Conservation (phyloP, 345 rosid species). For the Corchorus olitorius region DNA sequence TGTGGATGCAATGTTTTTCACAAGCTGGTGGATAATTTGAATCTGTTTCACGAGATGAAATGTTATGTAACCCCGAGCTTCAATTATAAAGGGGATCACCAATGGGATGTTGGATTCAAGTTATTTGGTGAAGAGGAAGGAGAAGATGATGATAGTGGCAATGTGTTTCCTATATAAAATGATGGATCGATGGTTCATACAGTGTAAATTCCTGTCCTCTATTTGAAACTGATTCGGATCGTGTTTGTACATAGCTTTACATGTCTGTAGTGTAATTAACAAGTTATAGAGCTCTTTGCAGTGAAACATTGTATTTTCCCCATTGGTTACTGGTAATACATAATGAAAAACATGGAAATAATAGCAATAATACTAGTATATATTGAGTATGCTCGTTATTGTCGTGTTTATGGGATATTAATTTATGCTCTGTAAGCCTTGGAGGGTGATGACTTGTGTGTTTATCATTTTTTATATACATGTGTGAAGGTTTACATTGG, state of each 20-base stretch:
- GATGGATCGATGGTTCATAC: slow-evolving; percentile 23
- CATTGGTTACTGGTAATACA: neutral
- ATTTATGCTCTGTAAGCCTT: neutral
- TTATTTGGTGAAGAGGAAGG: slow-evolving; percentile 38
- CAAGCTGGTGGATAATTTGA: slow-evolving; percentile 90
- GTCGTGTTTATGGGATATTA: neutral
- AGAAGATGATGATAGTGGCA: slow-evolving; percentile 40
- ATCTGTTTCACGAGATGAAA: slow-evolving; percentile 90
- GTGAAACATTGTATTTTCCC: neutral
- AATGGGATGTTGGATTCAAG: slow-evolving; percentile 68
- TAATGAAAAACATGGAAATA: neutral
- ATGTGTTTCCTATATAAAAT: slow-evolving; percentile 45
- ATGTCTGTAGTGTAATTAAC: slow-evolving; percentile 12
- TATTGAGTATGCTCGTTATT: neutral
- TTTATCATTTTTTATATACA: neutral
- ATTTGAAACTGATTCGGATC: slow-evolving; percentile 13
- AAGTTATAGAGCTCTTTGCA: slow-evolving; percentile 13
- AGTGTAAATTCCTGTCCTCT: slow-evolving; percentile 41
- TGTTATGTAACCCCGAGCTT: slow-evolving; percentile 71
- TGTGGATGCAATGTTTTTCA: slow-evolving; percentile 95
- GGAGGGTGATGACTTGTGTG: neutral
- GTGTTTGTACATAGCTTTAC: slow-evolving; percentile 39
- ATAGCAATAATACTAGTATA: neutral
- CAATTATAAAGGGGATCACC: slow-evolving; percentile 47
- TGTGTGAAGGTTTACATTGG: neutral